Base-by-base conservation (phyloP, 352 stramenopile species). In the Thalassiosira allenii region DNA sequence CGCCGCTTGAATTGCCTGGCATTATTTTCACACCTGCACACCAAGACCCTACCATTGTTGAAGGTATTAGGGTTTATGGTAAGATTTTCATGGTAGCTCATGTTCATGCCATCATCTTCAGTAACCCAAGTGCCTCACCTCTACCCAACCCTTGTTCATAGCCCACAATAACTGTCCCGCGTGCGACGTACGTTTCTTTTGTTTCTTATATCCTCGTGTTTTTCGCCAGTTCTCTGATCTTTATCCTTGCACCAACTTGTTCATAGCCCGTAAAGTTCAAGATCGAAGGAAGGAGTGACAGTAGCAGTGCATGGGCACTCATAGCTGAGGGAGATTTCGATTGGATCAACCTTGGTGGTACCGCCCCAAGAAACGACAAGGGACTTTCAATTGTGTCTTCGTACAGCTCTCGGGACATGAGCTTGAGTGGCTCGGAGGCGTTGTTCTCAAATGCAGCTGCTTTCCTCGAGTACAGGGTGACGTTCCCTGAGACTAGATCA, bases 301-400 rank as follows among this genome's bases (percentile, higher is more conserved):
- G 12, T 22, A 64, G 30, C 54, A 29, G 12, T 25, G 23, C 54
- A 8, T 64, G 54, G 54, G 29, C 20, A 5, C 54, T 44, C n/a
- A 29, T 64, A n/a, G 34, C 29, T 44, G 12, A 64, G 25, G 54
- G 54, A 22, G 54, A 64, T 43, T 64, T 64, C 27, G 23, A 22
- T 6, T 64, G 54, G 54, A 41, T 64, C 44, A 44, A n/a, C n/a
- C n/a, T n/a, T n/a, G n/a, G n/a, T n/a, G n/a, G n/a, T n/a, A n/a
- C n/a, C n/a, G n/a, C n/a, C n/a, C n/a, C n/a, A n/a, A n/a, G n/a
- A n/a, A n/a, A n/a, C n/a, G n/a, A n/a, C n/a, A n/a, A n/a, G n/a
- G n/a, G n/a, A n/a, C n/a, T n/a, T n/a, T n/a, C n/a, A n/a, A n/a
- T n/a, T n/a, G n/a, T n/a, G n/a, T n/a, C n/a, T n/a, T n/a, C n/a